phyloP scores from a whole-genome alignment of 257 asterid genomes.

The Gentiana dahurica region DNA sequence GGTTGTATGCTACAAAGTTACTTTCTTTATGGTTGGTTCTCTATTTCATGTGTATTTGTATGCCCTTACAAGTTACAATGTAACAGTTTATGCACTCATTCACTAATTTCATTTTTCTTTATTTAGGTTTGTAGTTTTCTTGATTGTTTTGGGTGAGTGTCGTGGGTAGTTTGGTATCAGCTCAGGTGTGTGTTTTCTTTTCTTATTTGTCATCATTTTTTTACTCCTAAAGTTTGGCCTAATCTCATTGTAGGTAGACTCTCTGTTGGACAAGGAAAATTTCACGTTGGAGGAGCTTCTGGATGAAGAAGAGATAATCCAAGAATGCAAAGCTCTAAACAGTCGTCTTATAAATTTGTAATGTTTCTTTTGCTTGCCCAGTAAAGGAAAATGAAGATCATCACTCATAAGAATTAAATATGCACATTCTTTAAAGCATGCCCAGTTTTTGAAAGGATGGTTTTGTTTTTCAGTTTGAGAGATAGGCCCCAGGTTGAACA shows the following conservation, averaged over 20 bases:
- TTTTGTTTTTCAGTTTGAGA: slow-evolving; percentile 61
- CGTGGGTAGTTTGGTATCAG: not conserved
- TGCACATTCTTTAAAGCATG: too few species aligned
- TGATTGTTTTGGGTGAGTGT: not conserved
- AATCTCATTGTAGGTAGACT: slow-evolving; percentile 54
- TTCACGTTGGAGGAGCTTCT: slow-evolving; percentile 90
- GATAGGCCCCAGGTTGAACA: slow-evolving; percentile 86
- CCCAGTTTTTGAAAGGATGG: not conserved
- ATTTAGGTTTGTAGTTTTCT: too few species aligned
- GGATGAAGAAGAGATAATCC: slow-evolving; percentile 98
- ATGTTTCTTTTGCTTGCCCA: not conserved
- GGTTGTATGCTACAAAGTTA: too few species aligned
- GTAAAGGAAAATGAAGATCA: too few species aligned
- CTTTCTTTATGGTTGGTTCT: too few species aligned
- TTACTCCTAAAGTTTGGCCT: not conserved
- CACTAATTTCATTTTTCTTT: not conserved
- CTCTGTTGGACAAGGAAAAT: slow-evolving; percentile 84
- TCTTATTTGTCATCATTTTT: not conserved
- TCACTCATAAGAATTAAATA: too few species aligned
- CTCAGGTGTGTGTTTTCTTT: not conserved
- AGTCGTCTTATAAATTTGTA: slow-evolving; percentile 98
- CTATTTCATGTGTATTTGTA: too few species aligned
- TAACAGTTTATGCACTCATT: too few species aligned
- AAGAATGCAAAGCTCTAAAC: slow-evolving; percentile 98
- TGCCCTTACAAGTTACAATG: too few species aligned